Evolutionary conservation across 148 eudicot species (phyloP), one percentile per base, ranked within the genome.

Genomic region (Spergularia bocconei): DNA sequence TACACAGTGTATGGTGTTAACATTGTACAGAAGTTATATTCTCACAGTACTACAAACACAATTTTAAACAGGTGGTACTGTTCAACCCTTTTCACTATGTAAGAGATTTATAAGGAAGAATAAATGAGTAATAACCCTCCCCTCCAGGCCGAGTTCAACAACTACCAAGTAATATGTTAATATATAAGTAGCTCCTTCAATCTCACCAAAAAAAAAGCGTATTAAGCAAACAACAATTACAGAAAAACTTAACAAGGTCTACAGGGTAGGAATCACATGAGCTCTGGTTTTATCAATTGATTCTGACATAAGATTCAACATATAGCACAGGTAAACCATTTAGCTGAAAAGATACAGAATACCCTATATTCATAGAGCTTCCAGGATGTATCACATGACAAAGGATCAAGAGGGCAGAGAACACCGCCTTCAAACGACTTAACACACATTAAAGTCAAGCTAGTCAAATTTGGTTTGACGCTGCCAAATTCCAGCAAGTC

Each of bases 361-460:
- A 39, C 19, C 7, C 57, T 17, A 72, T 29, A n/a, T 20, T 36
- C 70, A 65, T 8, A 21, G 20, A 19, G 29, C 67, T 53, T 64
- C 38, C 7, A 55, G 61, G 58, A 13, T 50, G 15, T 10, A 53
- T 48, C 71, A 66, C 10, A 38, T 55, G 41, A n/a, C 13, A 13
- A 6, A 53, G 20, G 6, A 52, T 7, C 17, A 16, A 38, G 10
- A 52, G 75, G 16, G 10, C 48, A 44, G 8, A 9, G 48, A 44
- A 9, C 8, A 44, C 48, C 7, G 6, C 48, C 48, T 0, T 1
- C 48, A 44, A 44, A 44, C 48, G 48, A 44, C 10, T 52, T 50
- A n/a, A 44, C 17, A 13, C 63, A 39, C 21, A 36, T 14, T 29
- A 29, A 56, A 79, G 67, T 59, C 67, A n/a, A 44, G 77, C 44